A percentile compares a stretch with the other conserved stretches of the same genome.
phyloP scores from a whole-genome alignment of 2,329 filamentous ascomycete genomes.

The Diaporthe aspalathi region DNA sequence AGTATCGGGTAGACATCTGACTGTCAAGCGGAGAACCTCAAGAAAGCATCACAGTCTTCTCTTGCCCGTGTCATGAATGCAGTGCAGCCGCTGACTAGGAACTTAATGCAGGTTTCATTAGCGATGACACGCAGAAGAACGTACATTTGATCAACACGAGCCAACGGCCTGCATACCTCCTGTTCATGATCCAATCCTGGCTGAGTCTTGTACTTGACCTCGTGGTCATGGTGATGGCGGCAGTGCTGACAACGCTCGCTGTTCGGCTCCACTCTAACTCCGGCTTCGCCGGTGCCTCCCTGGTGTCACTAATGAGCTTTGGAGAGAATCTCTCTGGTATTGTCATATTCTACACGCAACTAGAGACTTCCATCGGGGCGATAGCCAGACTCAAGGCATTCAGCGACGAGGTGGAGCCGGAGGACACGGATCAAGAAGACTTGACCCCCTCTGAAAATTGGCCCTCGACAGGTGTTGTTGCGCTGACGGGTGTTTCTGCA shows the following conservation, averaged over 20 bases:
- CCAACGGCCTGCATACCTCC: conserved; percentile 67
- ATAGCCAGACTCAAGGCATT: conserved; percentile 50
- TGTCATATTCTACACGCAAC: conserved; percentile 48
- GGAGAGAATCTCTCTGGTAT: conserved; percentile 47
- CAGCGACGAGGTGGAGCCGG: conserved; percentile 44
- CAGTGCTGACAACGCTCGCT: conserved; percentile 60
- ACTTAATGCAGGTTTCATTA: neutral
- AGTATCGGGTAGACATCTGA: neutral
- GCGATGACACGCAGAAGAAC: conserved; percentile 18
- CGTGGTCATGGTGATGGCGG: conserved; percentile 61
- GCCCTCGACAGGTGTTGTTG: conserved; percentile 43
- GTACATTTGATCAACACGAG: conserved; percentile 61
- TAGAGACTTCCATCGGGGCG: conserved; percentile 51
- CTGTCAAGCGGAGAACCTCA: conserved; percentile 50
- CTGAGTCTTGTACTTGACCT: conserved; percentile 62
- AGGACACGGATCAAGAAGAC: conserved; percentile 46
- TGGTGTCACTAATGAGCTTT: conserved; percentile 53
- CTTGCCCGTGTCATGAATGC: conserved; percentile 57
- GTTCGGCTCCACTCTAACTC: conserved; percentile 54
- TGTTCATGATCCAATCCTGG: conserved; percentile 69
- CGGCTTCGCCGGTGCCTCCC: conserved; percentile 53
- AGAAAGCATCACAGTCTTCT: conserved; percentile 45
- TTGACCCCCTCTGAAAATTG: conserved; percentile 43
- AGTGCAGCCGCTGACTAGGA: neutral
- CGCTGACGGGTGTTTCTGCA: conserved; percentile 44